Evolutionary conservation across 352 stramenopile species (phyloP).

Genomic region (Globisporangium paroecandrum): DNA sequence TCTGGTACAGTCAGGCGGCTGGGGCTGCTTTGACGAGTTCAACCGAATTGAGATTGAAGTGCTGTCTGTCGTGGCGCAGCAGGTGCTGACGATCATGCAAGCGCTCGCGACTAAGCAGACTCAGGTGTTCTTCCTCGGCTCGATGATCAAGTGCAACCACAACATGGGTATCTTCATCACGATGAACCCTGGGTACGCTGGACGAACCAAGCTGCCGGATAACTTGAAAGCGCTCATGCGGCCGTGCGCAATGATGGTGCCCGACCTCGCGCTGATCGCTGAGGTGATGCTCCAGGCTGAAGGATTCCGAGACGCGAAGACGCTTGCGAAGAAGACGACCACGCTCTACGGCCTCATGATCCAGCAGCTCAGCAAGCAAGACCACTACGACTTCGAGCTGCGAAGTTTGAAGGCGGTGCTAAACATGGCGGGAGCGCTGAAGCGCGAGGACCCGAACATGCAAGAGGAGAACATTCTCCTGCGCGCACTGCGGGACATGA

Average conservation of each 20-base stretch:
- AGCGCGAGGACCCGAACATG: constrained; percentile 94
- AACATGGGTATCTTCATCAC: constrained; percentile 93
- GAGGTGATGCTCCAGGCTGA: constrained; percentile 87
- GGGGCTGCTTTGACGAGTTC: constrained; percentile 95
- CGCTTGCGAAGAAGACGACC: constrained; percentile 81
- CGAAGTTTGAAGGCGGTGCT: constrained; percentile 82
- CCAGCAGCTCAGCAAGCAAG: constrained; percentile 84
- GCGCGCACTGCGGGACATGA: constrained; percentile 93
- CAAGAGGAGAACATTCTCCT: constrained; percentile 96
- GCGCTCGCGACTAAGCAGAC: constrained; percentile 72
- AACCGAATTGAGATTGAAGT: constrained; percentile 97
- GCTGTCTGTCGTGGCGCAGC: constrained; percentile 91
- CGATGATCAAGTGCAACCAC: constrained; percentile 81
- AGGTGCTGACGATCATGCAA: constrained; percentile 90
- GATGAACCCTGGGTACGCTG: constrained; percentile 91
- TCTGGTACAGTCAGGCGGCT: constrained; percentile 90
- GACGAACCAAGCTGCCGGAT: constrained; percentile 85
- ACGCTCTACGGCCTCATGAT: constrained; percentile 87
- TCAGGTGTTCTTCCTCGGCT: constrained; percentile 82
- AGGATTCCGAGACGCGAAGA: constrained; percentile 80
- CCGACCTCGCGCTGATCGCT: constrained; percentile 78
- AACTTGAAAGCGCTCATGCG: constrained; percentile 87
- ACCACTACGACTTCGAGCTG: constrained; percentile 87
- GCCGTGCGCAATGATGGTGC: constrained; percentile 87
- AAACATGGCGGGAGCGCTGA: constrained; percentile 85